These are phyloP conservation scores for Vicia faba DNA, from an alignment of 306 rosid genomes.

Conservation along the genomic window DNA sequence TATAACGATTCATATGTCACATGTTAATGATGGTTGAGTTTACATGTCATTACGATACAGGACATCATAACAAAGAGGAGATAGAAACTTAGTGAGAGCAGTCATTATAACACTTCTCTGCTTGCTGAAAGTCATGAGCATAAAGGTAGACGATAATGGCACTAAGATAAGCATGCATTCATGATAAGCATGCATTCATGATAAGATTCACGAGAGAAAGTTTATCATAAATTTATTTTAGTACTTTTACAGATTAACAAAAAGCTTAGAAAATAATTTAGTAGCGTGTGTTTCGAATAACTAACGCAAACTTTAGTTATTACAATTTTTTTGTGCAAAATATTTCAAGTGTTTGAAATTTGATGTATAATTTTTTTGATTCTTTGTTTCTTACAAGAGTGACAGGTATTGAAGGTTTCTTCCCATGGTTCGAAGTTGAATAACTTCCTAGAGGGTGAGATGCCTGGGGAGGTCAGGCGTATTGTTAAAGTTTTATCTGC, in stretches of 20 bases:
- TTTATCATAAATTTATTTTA: conserved; percentile 10
- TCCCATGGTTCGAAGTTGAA: too few species aligned
- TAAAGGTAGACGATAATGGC: conserved; percentile 82
- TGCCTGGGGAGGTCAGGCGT: too few species aligned
- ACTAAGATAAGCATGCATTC: conserved; percentile 84
- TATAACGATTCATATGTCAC: conserved; percentile 29
- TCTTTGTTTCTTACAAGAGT: too few species aligned
- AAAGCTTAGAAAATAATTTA: not conserved
- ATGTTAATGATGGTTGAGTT: conserved; percentile 3
- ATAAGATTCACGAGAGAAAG: conserved; percentile 17
- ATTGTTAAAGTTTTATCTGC: too few species aligned
- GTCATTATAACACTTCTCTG: conserved; percentile 92
- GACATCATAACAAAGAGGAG: conserved; percentile 22
- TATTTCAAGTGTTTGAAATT: too few species aligned
- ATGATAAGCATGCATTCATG: too few species aligned
- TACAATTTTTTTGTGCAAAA: too few species aligned
- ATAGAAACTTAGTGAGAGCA: conserved; percentile 75
- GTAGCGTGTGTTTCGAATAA: too few species aligned
- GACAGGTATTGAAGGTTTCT: too few species aligned
- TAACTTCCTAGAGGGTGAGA: too few species aligned
- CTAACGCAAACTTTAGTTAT: not conserved
- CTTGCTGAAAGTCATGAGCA: conserved; percentile 82
- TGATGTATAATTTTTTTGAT: too few species aligned
- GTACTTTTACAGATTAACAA: conserved; percentile 1
- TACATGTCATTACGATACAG: conserved; percentile 5